These are phyloP conservation scores for Suillus luteus DNA, from an alignment of 768 basidiomycete species.

Conservation along the genomic window DNA sequence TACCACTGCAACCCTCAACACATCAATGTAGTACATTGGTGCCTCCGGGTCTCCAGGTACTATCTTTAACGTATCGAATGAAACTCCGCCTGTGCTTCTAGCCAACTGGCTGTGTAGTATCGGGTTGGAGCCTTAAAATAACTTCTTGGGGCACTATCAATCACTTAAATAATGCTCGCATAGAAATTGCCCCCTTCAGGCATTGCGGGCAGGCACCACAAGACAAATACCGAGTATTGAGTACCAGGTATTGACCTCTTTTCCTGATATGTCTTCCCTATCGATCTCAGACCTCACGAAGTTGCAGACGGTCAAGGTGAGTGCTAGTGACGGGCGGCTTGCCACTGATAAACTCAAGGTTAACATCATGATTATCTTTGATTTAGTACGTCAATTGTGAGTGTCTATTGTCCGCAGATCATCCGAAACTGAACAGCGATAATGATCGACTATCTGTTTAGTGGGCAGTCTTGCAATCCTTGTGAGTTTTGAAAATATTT, in stretches of 20 bases:
- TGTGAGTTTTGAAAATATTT: slow-evolving; percentile 9
- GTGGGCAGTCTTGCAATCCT: slow-evolving; percentile 22
- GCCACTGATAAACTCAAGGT: too few relatives aligned
- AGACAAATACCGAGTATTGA: background rate
- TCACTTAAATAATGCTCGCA: background rate
- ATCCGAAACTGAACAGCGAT: too few relatives aligned
- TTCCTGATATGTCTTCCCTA: background rate
- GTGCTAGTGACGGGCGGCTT: too few relatives aligned
- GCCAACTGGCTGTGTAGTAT: background rate
- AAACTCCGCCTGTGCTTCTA: background rate
- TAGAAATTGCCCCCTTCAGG: background rate
- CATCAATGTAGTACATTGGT: background rate
- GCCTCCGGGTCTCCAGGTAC: background rate
- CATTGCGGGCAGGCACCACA: background rate
- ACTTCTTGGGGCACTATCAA: background rate
- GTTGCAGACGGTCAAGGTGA: slow-evolving; percentile 14
- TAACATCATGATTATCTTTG: too few relatives aligned
- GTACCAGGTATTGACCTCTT: background rate
- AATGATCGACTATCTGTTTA: background rate
- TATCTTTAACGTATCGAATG: background rate
- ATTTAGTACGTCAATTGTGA: too few relatives aligned
- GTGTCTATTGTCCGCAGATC: background rate
- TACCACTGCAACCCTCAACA: background rate
- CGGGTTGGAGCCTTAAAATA: background rate
- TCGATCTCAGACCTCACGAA: slow-evolving; percentile 13